phyloP scores from a whole-genome alignment of 2,329 filamentous ascomycete species.

The Fusarium duplospermum region DNA sequence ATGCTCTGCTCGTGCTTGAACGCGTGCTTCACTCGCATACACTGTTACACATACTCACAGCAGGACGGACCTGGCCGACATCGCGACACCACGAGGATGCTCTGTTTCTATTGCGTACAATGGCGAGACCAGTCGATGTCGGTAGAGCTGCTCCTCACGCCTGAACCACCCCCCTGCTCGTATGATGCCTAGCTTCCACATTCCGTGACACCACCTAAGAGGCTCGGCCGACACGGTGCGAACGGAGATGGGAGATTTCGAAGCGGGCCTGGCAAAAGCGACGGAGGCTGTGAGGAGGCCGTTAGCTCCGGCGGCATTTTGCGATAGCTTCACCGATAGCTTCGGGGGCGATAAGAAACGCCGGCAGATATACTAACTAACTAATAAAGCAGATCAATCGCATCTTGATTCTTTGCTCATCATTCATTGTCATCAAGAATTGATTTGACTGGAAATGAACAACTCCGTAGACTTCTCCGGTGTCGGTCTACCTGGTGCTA shows the following conservation, averaged over 20 bases:
- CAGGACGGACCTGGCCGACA: slow-evolving; percentile 15
- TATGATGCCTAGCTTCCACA: slow-evolving; percentile 5
- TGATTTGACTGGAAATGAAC: not conserved
- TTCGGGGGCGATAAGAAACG: not conserved
- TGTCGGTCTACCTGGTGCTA: not conserved
- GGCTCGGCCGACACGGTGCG: slow-evolving; percentile 4
- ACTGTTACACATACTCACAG: not conserved
- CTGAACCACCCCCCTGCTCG: slow-evolving; percentile 19
- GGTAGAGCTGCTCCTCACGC: not conserved
- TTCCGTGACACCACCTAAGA: not conserved
- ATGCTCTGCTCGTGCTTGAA: not conserved
- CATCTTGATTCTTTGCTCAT: not conserved
- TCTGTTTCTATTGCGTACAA: not conserved
- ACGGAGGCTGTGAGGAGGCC: not conserved
- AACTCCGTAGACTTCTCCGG: not conserved
- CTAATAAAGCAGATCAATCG: not conserved
- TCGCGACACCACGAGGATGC: not conserved
- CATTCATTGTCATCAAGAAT: not conserved
- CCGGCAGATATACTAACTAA: not conserved
- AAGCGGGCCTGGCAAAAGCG: not conserved
- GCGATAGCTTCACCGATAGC: slow-evolving; percentile 2
- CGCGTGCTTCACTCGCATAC: not conserved
- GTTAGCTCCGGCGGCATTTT: slow-evolving; percentile 1
- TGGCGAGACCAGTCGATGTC: slow-evolving; percentile 1
- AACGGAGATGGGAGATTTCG: slow-evolving; percentile 1